Evolutionary conservation across 805 yeast genomes (phyloP).

Genomic region (Nakazawaea siamensis): DNA sequence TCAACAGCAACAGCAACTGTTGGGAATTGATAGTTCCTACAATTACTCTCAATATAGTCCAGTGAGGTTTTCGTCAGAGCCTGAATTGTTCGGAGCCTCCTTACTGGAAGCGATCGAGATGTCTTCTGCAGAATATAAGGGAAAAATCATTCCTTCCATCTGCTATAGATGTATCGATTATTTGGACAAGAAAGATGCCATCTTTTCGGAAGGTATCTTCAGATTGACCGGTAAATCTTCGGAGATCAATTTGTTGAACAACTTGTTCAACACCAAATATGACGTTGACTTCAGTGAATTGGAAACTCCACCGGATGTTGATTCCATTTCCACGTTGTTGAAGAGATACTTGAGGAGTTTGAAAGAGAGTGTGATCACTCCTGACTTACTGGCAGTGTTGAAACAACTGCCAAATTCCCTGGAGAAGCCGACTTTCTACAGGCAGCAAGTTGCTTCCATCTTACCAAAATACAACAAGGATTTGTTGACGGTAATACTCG

Average conservation of each 20-base stretch:
- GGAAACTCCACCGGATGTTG: conserved; percentile 54
- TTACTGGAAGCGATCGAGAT: conserved; percentile 41
- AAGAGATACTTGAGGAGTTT: conserved; percentile 77
- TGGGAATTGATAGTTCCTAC: conserved; percentile 1
- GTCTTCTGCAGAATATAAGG: conserved; percentile 40
- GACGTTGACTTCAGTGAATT: conserved; percentile 60
- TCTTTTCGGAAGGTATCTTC: conserved; percentile 87
- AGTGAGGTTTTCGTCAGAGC: not conserved
- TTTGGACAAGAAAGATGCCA: conserved; percentile 56
- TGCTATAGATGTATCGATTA: conserved; percentile 68
- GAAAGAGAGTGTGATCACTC: conserved; percentile 62
- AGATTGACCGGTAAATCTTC: conserved; percentile 85
- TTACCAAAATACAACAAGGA: conserved; percentile 52
- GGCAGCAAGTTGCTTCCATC: conserved; percentile 20
- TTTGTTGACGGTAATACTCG: conserved; percentile 56
- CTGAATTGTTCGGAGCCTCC: conserved; percentile 55
- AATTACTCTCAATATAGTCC: conserved; percentile 3
- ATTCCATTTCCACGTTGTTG: conserved; percentile 79
- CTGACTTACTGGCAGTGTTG: conserved; percentile 32
- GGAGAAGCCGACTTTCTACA: conserved; percentile 14
- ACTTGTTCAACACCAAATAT: conserved; percentile 52
- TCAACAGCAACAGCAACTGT: conserved; percentile 4
- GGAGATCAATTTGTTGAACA: conserved; percentile 60
- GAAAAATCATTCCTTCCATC: conserved; percentile 59
- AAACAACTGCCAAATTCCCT: conserved; percentile 19